These are phyloP conservation scores for Mortierella polycephala DNA, from an alignment of 371 early-diverging fungal genomes.

Conservation along the genomic window DNA sequence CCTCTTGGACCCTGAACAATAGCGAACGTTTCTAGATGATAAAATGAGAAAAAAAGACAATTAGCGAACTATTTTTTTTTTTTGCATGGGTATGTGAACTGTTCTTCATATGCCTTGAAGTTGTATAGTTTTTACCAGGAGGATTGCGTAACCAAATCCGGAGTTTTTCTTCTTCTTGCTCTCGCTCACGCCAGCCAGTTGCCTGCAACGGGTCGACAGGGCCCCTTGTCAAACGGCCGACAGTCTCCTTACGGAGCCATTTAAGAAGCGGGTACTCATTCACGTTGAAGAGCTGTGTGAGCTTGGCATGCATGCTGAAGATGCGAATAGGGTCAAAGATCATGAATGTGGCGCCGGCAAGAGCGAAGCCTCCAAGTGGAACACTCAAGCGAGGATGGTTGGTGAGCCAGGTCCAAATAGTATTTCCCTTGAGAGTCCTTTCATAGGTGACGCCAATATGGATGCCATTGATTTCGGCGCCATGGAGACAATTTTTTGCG, in stretches of 20 bases:
- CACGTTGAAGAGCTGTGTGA: constrained; percentile 80
- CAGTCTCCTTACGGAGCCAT: constrained; percentile 74
- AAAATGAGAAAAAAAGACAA: background rate
- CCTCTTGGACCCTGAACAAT: constrained; percentile 71
- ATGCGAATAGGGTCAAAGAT: constrained; percentile 93
- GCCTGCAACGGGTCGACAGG: constrained; percentile 31
- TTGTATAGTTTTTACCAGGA: constrained; percentile 63
- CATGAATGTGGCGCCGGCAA: constrained; percentile 83
- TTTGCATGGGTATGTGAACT: background rate
- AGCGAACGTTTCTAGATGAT: constrained; percentile 65
- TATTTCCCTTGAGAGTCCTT: constrained; percentile 65
- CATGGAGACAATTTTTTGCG: constrained; percentile 92
- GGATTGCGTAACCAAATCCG: constrained; percentile 71
- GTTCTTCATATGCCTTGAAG: background rate
- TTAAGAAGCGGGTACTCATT: constrained; percentile 70
- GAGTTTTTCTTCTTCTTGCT: constrained; percentile 67
- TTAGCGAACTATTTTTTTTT: background rate
- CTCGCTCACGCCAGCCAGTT: constrained; percentile 71
- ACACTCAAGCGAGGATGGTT: constrained; percentile 78
- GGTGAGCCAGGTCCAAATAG: constrained; percentile 74
- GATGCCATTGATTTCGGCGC: constrained; percentile 73
- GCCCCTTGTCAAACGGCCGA: constrained; percentile 59
- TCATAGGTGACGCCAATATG: constrained; percentile 80
- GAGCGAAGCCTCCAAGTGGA: constrained; percentile 77
- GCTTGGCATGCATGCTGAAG: constrained; percentile 85